Percentiles rank a stretch among this genome's conserved stretches.
These are phyloP conservation scores for Pharus latifolius DNA, from an alignment of 176 grass and related monocot genomes.

Conservation along the genomic window DNA sequence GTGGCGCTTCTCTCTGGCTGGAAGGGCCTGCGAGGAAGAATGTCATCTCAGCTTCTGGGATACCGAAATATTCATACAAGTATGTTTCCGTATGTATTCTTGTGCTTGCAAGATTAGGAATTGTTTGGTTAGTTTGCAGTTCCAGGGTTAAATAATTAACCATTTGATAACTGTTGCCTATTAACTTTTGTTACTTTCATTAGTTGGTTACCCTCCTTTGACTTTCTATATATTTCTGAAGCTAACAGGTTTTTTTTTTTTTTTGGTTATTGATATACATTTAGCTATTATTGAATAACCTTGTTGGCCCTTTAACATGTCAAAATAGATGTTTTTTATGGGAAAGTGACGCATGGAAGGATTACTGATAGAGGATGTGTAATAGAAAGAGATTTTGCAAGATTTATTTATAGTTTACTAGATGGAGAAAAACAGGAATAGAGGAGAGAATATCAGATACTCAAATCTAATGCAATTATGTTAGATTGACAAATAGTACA, in stretches of 20 bases:
- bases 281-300: no score
- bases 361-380: neutral
- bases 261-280: no score
- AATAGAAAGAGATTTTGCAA: neutral
- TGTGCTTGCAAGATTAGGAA: neutral
- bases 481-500: neutral
- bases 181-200: neutral
- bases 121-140: conserved; percentile 7
- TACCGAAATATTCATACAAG: conserved; percentile 92
- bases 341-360: neutral
- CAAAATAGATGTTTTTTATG: neutral
- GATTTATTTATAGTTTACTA: neutral
- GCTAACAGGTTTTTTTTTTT: neutral
- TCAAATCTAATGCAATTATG: neutral
- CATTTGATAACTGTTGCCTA: neutral
- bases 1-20: conserved; percentile 26
- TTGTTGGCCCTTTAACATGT: neutral
- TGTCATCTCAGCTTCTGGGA: conserved; percentile 68
- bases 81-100: conserved; percentile 35
- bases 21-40: conserved; percentile 53
- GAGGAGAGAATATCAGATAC: neutral
- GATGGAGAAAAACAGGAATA: neutral
- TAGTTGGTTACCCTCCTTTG: conserved; percentile 1
- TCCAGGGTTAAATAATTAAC: no score
- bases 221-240: neutral